These are phyloP conservation scores for Flaveria brownii DNA, from an alignment of 129 eudicot species.

Conservation along the genomic window DNA sequence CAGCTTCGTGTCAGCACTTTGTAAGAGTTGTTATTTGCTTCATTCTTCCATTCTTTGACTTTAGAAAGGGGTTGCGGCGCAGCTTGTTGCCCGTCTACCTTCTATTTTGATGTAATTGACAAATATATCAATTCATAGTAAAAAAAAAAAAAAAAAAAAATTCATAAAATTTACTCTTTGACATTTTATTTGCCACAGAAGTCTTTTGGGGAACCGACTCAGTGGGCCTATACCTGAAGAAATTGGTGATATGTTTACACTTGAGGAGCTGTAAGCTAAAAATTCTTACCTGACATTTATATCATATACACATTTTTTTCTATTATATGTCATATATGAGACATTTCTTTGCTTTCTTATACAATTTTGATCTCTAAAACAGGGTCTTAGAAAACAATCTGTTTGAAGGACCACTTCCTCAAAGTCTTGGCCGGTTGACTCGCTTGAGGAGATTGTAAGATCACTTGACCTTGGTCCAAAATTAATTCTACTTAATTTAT, in stretches of 20 bases:
- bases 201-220: conserved; percentile 68
- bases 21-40: conserved; percentile 46
- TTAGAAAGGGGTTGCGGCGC: too few relatives aligned
- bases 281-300: not conserved
- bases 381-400: conserved; percentile 36
- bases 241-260: conserved; percentile 65
- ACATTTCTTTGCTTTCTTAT: not conserved
- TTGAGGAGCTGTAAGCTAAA: conserved; percentile 67
- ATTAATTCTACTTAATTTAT: not conserved
- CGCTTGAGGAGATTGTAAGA: conserved; percentile 36
- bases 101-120: too few relatives aligned
- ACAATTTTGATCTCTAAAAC: conserved; percentile 1
- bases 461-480: not conserved
- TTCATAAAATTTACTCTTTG: conserved; percentile 8
- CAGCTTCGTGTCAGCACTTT: conserved; percentile 54
- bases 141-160: too few relatives aligned
- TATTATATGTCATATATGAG: not conserved
- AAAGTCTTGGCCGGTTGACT: conserved; percentile 26
- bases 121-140: too few relatives aligned
- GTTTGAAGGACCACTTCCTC: conserved; percentile 32
- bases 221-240: conserved; percentile 71
- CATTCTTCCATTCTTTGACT: not conserved
- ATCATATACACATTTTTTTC: too few relatives aligned
- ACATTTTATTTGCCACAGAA: conserved; percentile 40
- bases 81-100: too few relatives aligned